Base-by-base conservation (phyloP, 345 rosid species). In the Diplotaxis tenuifolia region DNA sequence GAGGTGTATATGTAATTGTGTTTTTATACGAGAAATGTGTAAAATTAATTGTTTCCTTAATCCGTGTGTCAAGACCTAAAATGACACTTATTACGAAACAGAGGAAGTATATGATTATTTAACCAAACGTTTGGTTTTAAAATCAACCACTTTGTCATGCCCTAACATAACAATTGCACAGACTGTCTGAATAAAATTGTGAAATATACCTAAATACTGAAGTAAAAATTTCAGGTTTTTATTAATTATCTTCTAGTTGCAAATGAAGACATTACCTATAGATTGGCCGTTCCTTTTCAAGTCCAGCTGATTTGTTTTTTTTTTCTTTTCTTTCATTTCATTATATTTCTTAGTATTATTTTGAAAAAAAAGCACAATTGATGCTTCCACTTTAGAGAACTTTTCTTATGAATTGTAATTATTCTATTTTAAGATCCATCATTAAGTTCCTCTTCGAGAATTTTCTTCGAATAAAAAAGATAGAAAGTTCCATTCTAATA, bases 331-430 rank as follows among this genome's bases (percentile, higher is more conserved):
- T 38, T 12, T 23, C 50, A 52, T 68, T 68, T 34, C 4, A 36
- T 67, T 60, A 58, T 32, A 42, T 12, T 52, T 9, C 40, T 56
- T 50, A 65, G 38, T 42, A 42, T 15, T 19, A 49, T 49, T 42
- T 74, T 53, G 25, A 38, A 10, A 59, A 61, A 75, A 65, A n/a
- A n/a, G 81, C 67, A 65, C 55, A 23, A 66, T 75, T 70, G 71
- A 83, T 81, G 82, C 65, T 70, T 55, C 77, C 73, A 34, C 90
- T 87, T 86, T 79, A 79, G 65, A 81, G 82, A 74, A 77, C 82
- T 82, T 85, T 84, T 80, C 85, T 82, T 50, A 82, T 84, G 77
- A 79, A 63, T 9, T 22, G 45, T 67, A 76, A 76, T 64, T 64
- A 76, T 76, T 62, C 42, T 63, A 53, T 40, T 55, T 28, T 8